Evolutionary conservation across 805 yeast species (phyloP), one percentile per base, ranked within the genome.

Genomic region (Lipomyces yamanashiensis): DNA sequence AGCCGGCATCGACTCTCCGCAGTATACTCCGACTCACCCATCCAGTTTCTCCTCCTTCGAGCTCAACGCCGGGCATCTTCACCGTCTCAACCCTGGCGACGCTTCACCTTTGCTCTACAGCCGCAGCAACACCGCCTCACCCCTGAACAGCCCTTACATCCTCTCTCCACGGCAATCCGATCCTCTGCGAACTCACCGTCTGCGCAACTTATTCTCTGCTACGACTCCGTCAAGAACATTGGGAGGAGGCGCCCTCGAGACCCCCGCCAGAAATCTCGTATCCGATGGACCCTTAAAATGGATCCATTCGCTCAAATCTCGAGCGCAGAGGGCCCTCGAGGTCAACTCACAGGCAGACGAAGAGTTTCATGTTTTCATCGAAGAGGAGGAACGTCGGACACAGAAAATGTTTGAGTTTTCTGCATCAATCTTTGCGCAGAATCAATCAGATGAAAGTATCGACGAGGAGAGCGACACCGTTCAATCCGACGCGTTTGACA

Each of bases 101-200:
- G 58, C 58, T 6, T 64, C 68, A 10, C 68, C 68, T 1, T 15
- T 64, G 15, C 57, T 64, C 19, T 64, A 58, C 52, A 57, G 58
- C 48, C 65, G 63, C 48, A 55, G 59, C 51, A 47, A 49, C 19
- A 50, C 60, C 9, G 39, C 49, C 15, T 61, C 66, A 5, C 63
- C 66, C 19, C 47, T 53, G 33, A 36, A 49, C 44, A 62, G 63
- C 40, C 68, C 68, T 1, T 64, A 58, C 40, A 37, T 19, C 1
- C 40, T 64, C 15, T 51, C 67, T 19, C 67, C 67, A 43, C 45
- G 43, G 9, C 13, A 40, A 8, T 55, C 60, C 1, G 43, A 45
- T 15, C 45, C 54, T 15, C 45, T 45, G 17, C 51, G 64, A 12
- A 9, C 44, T 21, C 33, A 44, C 21, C 60, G 57, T 2, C 33